Base-by-base conservation (phyloP, 2,329 filamentous ascomycete genomes). In the Ceratocystiopsis minuta region DNA sequence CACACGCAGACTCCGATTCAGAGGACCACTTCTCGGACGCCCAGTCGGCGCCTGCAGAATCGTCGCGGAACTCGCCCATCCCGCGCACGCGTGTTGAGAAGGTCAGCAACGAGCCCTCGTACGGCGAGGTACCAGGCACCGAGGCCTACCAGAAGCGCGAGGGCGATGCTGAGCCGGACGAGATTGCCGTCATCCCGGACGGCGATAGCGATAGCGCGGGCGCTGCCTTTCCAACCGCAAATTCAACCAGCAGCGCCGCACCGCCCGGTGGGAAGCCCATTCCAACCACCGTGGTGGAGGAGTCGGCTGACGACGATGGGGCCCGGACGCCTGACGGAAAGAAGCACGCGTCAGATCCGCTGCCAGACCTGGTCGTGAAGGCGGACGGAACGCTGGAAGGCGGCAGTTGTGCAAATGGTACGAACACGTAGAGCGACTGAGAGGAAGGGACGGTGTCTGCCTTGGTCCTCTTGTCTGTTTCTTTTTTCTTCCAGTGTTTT, bases 21-120 rank as follows among this genome's bases (percentile, higher is more conserved):
- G 76, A 80, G 37, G 76, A 80, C 50, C 76, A 80, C 58, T 80
- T 78, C 57, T 78, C 72, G 40, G 76, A 80, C 54, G 75, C 76
- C 32, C 70, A 70, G 42, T 76, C 73, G 32, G 66, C 57, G 18
- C 43, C 62, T 54, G 44, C 57, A 51, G 49, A 69, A 57, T 54
- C 62, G 59, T 10, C 59, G 24, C 43, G 56, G 35, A 57, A 54
- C 46, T 70, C 69, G 14, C 68, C 72, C 16, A 67, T 75, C 42
- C 74, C 72, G n/a, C 66, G 62, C 47, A 74, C 70, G 18, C 60
- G 70, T 42, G 65, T 76, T 32, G 71, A 77, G 53, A 72, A 67
- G 57, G 62, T 75, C 44, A 67, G 72, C 52, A 62, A 72, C 49
- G 64, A 69, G 53, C 64, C 67, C 14, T 67, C 70, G 35, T 67